A percentile compares a stretch with the other conserved stretches of the same genome.
Evolutionary conservation across 495 filamentous ascomycete species (phyloP).

Genomic region (Penicillium robsamsonii): DNA sequence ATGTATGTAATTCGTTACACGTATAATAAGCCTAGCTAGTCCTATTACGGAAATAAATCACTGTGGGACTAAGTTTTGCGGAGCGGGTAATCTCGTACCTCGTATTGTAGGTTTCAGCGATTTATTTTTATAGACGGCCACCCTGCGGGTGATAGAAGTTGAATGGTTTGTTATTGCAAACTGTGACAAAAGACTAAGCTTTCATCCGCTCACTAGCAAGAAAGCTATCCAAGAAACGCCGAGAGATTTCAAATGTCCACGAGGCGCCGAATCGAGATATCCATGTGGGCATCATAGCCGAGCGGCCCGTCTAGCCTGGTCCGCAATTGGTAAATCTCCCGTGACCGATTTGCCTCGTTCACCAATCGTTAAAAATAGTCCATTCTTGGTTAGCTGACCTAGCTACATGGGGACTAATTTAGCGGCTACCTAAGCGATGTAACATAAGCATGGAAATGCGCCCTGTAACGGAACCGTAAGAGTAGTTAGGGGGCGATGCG

Average conservation of each 20-base stretch:
- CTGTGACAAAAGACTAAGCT: background rate
- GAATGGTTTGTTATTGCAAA: background rate
- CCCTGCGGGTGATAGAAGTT: background rate
- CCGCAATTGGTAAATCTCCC: background rate
- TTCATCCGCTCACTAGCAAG: background rate
- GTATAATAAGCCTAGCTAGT: too few species aligned
- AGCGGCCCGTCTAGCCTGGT: background rate
- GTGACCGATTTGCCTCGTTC: background rate
- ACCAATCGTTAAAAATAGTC: background rate
- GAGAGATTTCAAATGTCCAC: background rate
- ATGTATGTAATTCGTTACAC: too few species aligned
- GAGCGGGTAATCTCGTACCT: too few species aligned
- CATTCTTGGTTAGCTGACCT: background rate
- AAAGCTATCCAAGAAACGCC: background rate
- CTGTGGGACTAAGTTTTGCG: too few species aligned
- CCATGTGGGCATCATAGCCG: background rate
- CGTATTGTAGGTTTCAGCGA: too few species aligned
- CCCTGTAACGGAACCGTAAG: background rate
- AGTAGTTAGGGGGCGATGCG: too few species aligned
- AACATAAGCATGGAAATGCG: background rate
- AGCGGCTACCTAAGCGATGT: background rate
- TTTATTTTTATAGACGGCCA: too few species aligned
- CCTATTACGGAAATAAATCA: too few species aligned
- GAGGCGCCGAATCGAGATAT: background rate
- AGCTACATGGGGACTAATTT: background rate